Conservation (phyloP, 2,329 filamentous ascomycete species). For the Exophiala aquamarina region DNA sequence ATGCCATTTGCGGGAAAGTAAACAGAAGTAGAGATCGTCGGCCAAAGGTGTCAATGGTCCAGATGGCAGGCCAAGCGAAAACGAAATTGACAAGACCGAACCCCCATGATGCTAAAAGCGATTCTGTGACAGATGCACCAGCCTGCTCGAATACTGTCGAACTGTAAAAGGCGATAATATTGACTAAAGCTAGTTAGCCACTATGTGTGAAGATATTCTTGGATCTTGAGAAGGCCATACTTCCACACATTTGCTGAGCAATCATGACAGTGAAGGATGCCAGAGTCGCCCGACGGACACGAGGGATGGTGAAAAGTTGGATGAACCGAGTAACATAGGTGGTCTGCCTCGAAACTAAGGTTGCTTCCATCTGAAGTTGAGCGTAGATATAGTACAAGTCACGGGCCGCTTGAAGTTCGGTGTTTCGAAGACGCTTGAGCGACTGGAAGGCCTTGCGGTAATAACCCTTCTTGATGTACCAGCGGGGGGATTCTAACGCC, state of each 20-base stretch:
- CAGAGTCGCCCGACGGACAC: constrained; percentile 31
- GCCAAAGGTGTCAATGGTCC: constrained; percentile 68
- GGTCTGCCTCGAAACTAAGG: constrained; percentile 38
- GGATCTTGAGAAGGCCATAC: not conserved
- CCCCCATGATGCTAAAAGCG: constrained; percentile 26
- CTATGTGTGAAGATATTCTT: too few relatives aligned
- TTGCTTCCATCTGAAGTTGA: constrained; percentile 47
- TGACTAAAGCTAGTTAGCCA: constrained; percentile 34
- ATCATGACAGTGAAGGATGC: constrained; percentile 33
- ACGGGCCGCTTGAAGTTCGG: constrained; percentile 55
- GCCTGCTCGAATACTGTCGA: constrained; percentile 37
- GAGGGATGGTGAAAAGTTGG: constrained; percentile 33
- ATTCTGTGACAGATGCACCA: constrained; percentile 22
- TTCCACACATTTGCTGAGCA: constrained; percentile 38
- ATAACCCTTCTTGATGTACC: constrained; percentile 66
- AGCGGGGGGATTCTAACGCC: constrained; percentile 53
- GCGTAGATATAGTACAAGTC: constrained; percentile 60
- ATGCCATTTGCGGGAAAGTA: constrained; percentile 68
- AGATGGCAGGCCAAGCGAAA: constrained; percentile 28
- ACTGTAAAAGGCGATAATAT: constrained; percentile 70
- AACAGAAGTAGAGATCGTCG: constrained; percentile 62
- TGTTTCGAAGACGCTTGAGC: constrained; percentile 58
- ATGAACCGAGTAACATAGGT: constrained; percentile 50
- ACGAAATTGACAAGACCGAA: constrained; percentile 29
- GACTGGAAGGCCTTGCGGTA: constrained; percentile 63